Evolutionary conservation across 805 yeast genomes (phyloP).

Genomic region (Ogataea zsoltii): DNA sequence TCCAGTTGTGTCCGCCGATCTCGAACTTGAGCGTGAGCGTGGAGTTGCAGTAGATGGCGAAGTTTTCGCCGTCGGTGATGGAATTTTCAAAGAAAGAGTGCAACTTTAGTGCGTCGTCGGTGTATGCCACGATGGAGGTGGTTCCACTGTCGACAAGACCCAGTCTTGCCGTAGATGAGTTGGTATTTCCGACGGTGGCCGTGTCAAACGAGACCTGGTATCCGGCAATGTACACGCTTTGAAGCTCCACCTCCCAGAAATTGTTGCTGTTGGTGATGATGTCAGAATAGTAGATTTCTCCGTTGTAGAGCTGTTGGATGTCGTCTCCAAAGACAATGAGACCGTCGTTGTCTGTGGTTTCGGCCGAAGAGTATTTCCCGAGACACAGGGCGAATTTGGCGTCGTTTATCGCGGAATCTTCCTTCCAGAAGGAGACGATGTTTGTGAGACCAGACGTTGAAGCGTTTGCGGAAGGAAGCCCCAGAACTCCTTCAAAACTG

Average conservation of each 20-base stretch:
- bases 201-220: slow-evolving; percentile 35
- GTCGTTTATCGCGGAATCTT: slow-evolving; percentile 35
- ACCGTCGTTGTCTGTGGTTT: slow-evolving; percentile 37
- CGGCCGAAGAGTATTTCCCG: slow-evolving; percentile 33
- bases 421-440: slow-evolving; percentile 41
- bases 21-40: slow-evolving; percentile 41
- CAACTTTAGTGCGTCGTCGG: slow-evolving; percentile 51
- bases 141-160: slow-evolving; percentile 69
- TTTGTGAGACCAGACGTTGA: slow-evolving; percentile 37
- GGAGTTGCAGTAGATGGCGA: slow-evolving; percentile 58
- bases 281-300: slow-evolving; percentile 42
- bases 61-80: slow-evolving; percentile 61
- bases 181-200: slow-evolving; percentile 15
- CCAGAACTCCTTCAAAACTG: slow-evolving; percentile 60
- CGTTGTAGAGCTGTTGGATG: slow-evolving; percentile 37
- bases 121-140: slow-evolving; percentile 57
- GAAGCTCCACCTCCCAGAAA: slow-evolving; percentile 55
- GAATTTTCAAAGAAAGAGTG: slow-evolving; percentile 53
- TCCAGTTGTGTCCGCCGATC: slow-evolving; percentile 47
- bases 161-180: slow-evolving; percentile 31
- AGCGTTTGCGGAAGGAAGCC: slow-evolving; percentile 50
- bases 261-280: slow-evolving; percentile 34
- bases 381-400: slow-evolving; percentile 48
- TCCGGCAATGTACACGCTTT: slow-evolving; percentile 38
- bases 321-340: slow-evolving; percentile 45